These are phyloP conservation scores for Phanerodontia chrysosporium DNA, from an alignment of 768 basidiomycete genomes.

Conservation along the genomic window DNA sequence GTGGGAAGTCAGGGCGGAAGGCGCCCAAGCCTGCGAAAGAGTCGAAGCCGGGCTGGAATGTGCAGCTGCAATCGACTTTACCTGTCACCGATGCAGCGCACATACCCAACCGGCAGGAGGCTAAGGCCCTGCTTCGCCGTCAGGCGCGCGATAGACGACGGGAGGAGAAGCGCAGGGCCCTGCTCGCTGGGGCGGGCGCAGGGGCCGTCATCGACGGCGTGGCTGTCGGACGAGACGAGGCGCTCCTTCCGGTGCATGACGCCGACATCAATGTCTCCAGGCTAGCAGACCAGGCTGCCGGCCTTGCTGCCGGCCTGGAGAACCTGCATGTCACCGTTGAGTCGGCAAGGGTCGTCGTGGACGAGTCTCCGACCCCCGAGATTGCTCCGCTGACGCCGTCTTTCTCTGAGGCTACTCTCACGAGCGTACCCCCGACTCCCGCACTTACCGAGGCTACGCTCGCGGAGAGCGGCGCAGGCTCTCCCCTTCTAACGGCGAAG, in stretches of 20 bases:
- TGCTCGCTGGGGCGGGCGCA: slow-evolving; percentile 18
- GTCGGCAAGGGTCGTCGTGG: slow-evolving; percentile 8
- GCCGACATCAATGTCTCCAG: slow-evolving; percentile 22
- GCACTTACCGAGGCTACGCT: not conserved
- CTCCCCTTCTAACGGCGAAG: slow-evolving; percentile 15
- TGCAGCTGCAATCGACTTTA: not conserved
- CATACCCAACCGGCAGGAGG: slow-evolving; percentile 17
- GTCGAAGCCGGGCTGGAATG: slow-evolving; percentile 19
- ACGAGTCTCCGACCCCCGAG: slow-evolving; percentile 1
- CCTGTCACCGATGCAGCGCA: slow-evolving; percentile 1
- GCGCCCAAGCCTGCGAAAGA: slow-evolving; percentile 19
- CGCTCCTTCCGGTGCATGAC: not conserved
- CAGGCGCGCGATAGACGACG: slow-evolving; percentile 47
- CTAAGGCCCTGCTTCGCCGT: slow-evolving; percentile 36
- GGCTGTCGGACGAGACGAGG: not conserved
- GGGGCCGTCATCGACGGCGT: not conserved
- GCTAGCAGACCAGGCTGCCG: slow-evolving; percentile 21
- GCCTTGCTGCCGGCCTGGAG: slow-evolving; percentile 30
- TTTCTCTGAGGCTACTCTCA: not conserved
- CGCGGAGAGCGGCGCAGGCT: slow-evolving; percentile 3
- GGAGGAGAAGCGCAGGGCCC: slow-evolving; percentile 36
- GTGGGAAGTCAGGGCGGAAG: slow-evolving; percentile 24
- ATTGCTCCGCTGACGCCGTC: not conserved
- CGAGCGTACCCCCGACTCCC: slow-evolving; percentile 25
- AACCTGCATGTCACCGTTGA: slow-evolving; percentile 31